Conservation (phyloP, 768 basidiomycete genomes). For the Dioszegia hungarica region DNA sequence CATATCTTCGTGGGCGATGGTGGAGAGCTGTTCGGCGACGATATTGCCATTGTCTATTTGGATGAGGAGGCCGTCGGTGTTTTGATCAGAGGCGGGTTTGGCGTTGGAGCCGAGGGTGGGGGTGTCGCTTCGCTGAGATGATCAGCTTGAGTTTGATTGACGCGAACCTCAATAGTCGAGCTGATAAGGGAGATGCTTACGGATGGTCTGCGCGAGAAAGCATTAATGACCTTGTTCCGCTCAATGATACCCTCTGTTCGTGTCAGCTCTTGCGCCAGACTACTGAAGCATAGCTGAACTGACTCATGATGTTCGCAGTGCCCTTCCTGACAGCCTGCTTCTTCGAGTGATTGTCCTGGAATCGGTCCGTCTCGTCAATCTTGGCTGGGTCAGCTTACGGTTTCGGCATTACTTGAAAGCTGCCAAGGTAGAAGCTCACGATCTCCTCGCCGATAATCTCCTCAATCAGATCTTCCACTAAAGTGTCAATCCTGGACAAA, state of each 20-base stretch:
- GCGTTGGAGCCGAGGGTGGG: not conserved
- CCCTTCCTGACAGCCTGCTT: conserved; percentile 65
- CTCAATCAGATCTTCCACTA: conserved; percentile 53
- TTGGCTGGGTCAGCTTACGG: conserved; percentile 6
- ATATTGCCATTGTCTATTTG: conserved; percentile 21
- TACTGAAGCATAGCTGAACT: conserved; percentile 10
- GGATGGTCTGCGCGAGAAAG: conserved; percentile 32
- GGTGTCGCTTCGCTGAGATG: conserved; percentile 1
- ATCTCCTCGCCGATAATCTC: conserved; percentile 97
- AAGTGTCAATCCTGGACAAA: conserved; percentile 5
- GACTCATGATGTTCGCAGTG: conserved; percentile 67
- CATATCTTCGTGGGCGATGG: not conserved
- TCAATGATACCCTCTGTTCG: conserved; percentile 47
- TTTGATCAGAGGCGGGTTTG: not conserved
- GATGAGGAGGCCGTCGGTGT: conserved; percentile 25
- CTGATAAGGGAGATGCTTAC: conserved; percentile 4
- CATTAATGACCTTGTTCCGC: conserved; percentile 37
- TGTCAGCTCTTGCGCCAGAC: not conserved
- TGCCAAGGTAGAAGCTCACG: conserved; percentile 38
- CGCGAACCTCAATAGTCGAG: no score
- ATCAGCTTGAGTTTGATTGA: no score
- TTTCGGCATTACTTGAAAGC: not conserved
- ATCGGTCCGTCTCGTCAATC: conserved; percentile 86
- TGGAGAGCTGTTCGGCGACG: conserved; percentile 22
- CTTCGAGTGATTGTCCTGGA: conserved; percentile 80